Percentiles rank a stretch among this genome's conserved stretches.
These are phyloP conservation scores for Paraglomus occultum DNA, from an alignment of 192 early-diverging fungal species.

Conservation along the genomic window DNA sequence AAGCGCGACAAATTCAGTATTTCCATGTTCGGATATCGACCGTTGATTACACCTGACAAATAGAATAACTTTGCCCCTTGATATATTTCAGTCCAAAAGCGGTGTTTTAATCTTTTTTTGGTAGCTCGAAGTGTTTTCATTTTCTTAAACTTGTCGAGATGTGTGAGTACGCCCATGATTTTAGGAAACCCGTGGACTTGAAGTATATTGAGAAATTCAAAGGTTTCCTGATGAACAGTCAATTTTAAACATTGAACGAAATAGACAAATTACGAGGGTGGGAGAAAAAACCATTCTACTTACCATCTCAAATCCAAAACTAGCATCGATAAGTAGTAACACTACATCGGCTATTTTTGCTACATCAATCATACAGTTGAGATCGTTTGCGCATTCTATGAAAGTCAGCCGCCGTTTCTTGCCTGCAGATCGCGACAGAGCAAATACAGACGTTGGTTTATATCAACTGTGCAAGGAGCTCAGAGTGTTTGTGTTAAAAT, in stretches of 20 bases:
- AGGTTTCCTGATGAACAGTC: slow-evolving; percentile 74
- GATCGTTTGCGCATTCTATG: slow-evolving; percentile 95
- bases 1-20: slow-evolving; percentile 93
- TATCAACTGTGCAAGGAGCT: slow-evolving; percentile 14
- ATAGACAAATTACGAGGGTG: no score
- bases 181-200: slow-evolving; percentile 97
- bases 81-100: slow-evolving; percentile 99
- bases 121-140: slow-evolving; percentile 84
- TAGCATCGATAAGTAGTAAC: slow-evolving; percentile 92
- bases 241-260: neutral
- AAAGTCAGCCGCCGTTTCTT: slow-evolving; percentile 95
- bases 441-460: neutral
- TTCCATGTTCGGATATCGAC: slow-evolving; percentile 90
- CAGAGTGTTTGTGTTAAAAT: slow-evolving; percentile 13
- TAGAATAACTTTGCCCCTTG: slow-evolving; percentile 99
- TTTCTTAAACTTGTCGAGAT: slow-evolving; percentile 94
- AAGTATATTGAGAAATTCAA: slow-evolving; percentile 97
- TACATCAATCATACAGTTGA: slow-evolving; percentile 97
- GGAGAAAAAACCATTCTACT: no score
- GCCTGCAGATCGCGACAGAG: slow-evolving; percentile 36
- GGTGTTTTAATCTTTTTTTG: slow-evolving; percentile 94
- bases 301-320: slow-evolving; percentile 98
- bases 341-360: slow-evolving; percentile 97
- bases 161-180: slow-evolving; percentile 97
- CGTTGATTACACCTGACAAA: slow-evolving; percentile 94